Percentiles rank a stretch among this genome's conserved stretches.
These are phyloP conservation scores for Candida bentonensis DNA, from an alignment of 805 yeast genomes.

Conservation along the genomic window DNA sequence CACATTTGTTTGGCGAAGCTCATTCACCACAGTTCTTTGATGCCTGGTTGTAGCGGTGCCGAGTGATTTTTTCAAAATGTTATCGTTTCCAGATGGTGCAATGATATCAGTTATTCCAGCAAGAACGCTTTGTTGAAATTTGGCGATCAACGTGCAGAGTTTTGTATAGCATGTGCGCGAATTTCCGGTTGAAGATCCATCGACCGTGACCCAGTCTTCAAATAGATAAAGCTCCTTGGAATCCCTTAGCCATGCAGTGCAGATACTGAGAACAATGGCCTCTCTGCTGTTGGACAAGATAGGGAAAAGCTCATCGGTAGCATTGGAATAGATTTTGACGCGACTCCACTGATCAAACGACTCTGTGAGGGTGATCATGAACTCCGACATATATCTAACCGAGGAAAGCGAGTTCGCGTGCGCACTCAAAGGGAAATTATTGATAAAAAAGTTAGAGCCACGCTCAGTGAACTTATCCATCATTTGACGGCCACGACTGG, in stretches of 20 bases:
- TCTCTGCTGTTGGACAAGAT: conserved; percentile 27
- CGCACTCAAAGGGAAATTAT: conserved; percentile 32
- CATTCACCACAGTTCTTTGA: conserved; percentile 19
- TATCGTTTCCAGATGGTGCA: neutral
- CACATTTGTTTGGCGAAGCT: conserved; percentile 24
- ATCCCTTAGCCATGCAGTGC: conserved; percentile 39
- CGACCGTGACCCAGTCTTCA: conserved; percentile 26
- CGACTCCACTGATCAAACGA: conserved; percentile 31
- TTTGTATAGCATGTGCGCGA: neutral
- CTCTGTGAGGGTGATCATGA: conserved; percentile 30
- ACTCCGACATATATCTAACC: conserved; percentile 34
- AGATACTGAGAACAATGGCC: conserved; percentile 32
- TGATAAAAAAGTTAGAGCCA: conserved; percentile 15
- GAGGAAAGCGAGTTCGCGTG: conserved; percentile 49
- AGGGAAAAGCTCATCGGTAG: conserved; percentile 25
- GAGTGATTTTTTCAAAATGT: neutral
- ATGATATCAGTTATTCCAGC: conserved; percentile 15
- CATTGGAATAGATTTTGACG: conserved; percentile 27
- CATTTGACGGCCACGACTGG: conserved; percentile 26
- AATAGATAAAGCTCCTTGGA: conserved; percentile 22
- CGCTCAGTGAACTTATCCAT: conserved; percentile 19
- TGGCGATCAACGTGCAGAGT: conserved; percentile 27
- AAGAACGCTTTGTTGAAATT: conserved; percentile 18
- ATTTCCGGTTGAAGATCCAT: neutral
- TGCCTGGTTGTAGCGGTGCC: conserved; percentile 20